phyloP scores from a whole-genome alignment of 371 early-diverging fungal genomes.

The Mortierella sp. region DNA sequence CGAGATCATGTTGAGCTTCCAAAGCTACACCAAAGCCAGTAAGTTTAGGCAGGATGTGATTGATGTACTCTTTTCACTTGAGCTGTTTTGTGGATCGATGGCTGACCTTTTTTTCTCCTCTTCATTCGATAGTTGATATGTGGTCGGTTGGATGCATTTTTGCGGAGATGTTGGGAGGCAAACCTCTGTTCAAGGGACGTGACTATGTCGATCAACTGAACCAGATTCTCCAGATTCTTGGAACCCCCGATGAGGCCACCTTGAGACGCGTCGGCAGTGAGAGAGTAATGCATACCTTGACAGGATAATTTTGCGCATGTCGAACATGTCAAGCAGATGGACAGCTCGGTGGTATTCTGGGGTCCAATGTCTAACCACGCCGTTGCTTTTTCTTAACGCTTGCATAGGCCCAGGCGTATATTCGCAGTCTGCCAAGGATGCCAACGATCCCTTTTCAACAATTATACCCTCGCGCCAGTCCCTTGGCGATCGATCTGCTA shows the following conservation, averaged over 20 bases:
- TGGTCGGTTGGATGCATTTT: constrained; percentile 99
- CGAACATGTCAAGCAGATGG: too few relatives aligned
- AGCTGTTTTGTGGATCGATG: background rate
- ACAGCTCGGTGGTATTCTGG: background rate
- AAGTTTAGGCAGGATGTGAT: constrained; percentile 58
- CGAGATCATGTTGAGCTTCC: constrained; percentile 97
- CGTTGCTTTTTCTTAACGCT: background rate
- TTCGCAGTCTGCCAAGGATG: constrained; percentile 90
- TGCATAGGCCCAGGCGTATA: constrained; percentile 94
- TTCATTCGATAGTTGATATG: constrained; percentile 81
- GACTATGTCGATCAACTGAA: constrained; percentile 99
- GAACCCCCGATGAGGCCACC: constrained; percentile 97
- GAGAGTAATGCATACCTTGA: constrained; percentile 62
- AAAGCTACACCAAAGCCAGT: constrained; percentile 96
- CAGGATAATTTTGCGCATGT: constrained; percentile 7
- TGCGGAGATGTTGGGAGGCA: constrained; percentile 95
- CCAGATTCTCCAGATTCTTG: constrained; percentile 96
- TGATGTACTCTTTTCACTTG: background rate
- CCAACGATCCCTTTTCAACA: constrained; percentile 89
- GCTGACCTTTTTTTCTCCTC: background rate
- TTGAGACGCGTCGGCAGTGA: constrained; percentile 87
- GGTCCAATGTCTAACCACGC: background rate
- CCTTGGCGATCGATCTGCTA: constrained; percentile 84
- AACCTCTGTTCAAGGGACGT: constrained; percentile 90
- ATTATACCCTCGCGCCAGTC: constrained; percentile 82